A percentile compares a stretch with the other conserved stretches of the same genome.
These are phyloP conservation scores for Escovopsis sp. DNA, from an alignment of 2,329 filamentous ascomycete species.

Conservation along the genomic window DNA sequence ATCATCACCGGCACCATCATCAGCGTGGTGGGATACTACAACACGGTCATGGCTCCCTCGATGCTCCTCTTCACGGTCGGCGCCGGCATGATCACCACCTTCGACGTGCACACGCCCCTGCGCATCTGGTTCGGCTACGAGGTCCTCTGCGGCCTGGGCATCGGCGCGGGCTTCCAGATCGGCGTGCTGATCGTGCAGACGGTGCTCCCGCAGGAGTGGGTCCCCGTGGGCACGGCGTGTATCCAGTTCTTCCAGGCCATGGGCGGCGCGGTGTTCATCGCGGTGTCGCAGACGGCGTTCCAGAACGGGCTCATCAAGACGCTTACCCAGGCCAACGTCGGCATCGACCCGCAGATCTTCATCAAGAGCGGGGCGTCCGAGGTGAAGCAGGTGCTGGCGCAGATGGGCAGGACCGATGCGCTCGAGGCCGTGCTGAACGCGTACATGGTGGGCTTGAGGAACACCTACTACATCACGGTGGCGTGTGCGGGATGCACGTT, in stretches of 20 bases:
- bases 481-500: slow-evolving; percentile 33
- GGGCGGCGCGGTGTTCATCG: slow-evolving; percentile 50
- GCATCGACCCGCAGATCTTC: slow-evolving; percentile 32
- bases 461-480: slow-evolving; percentile 37
- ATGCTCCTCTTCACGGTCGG: slow-evolving; percentile 30
- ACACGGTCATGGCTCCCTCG: slow-evolving; percentile 25
- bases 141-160: slow-evolving; percentile 38
- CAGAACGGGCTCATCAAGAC: slow-evolving; percentile 44
- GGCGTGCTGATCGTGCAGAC: slow-evolving; percentile 37
- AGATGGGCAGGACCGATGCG: slow-evolving; percentile 26
- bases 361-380: slow-evolving; percentile 39
- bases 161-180: slow-evolving; percentile 34
- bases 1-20: slow-evolving; percentile 28
- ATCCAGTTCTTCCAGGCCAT: slow-evolving; percentile 50
- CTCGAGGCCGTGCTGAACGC: slow-evolving; percentile 29
- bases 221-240: slow-evolving; percentile 36
- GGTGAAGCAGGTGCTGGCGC: slow-evolving; percentile 28
- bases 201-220: slow-evolving; percentile 30
- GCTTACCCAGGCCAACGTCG: slow-evolving; percentile 29
- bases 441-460: slow-evolving; percentile 34
- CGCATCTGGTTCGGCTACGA: slow-evolving; percentile 44
- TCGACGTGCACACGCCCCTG: slow-evolving; percentile 30
- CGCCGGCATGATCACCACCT: slow-evolving; percentile 39
- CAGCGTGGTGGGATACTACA: slow-evolving; percentile 28
- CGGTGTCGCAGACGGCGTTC: slow-evolving; percentile 53